These are phyloP conservation scores for Scutellaria barbata DNA, from an alignment of 257 asterid species.

Conservation along the genomic window DNA sequence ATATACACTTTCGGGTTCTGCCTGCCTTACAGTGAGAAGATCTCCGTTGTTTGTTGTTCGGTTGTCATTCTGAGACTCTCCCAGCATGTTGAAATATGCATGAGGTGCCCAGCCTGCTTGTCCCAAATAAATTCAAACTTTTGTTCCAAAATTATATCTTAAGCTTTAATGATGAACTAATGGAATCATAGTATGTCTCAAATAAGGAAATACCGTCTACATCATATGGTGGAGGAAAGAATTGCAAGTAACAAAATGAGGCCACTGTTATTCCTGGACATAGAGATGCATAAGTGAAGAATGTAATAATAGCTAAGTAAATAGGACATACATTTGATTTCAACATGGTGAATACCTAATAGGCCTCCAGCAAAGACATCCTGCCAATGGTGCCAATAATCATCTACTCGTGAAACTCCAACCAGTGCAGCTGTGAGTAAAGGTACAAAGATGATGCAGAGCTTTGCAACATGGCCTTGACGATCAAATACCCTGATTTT, in stretches of 20 bases:
- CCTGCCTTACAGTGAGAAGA: too few species aligned
- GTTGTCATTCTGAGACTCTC: too few species aligned
- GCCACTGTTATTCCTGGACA: constrained; percentile 66
- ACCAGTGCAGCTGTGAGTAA: constrained; percentile 80
- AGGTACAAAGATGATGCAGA: constrained; percentile 75
- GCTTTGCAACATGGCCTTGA: constrained; percentile 78
- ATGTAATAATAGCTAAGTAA: neutral
- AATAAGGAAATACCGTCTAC: constrained; percentile 49
- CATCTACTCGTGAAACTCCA: constrained; percentile 88
- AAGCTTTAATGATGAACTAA: too few species aligned
- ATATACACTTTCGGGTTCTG: too few species aligned
- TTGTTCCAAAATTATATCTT: too few species aligned
- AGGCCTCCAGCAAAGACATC: constrained; percentile 93
- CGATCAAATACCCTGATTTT: constrained; percentile 84
- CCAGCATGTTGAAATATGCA: too few species aligned
- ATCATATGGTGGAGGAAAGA: constrained; percentile 84
- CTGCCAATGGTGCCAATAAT: constrained; percentile 98
- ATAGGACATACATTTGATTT: neutral
- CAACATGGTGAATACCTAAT: constrained; percentile 48
- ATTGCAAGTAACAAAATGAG: constrained; percentile 77
- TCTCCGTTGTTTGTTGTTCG: too few species aligned
- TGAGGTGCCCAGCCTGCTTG: too few species aligned
- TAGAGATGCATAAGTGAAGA: neutral
- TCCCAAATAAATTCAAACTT: too few species aligned
- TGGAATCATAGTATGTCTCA: too few species aligned